phyloP scores from a whole-genome alignment of 495 filamentous ascomycete species.

The Aspergillus campestris region DNA sequence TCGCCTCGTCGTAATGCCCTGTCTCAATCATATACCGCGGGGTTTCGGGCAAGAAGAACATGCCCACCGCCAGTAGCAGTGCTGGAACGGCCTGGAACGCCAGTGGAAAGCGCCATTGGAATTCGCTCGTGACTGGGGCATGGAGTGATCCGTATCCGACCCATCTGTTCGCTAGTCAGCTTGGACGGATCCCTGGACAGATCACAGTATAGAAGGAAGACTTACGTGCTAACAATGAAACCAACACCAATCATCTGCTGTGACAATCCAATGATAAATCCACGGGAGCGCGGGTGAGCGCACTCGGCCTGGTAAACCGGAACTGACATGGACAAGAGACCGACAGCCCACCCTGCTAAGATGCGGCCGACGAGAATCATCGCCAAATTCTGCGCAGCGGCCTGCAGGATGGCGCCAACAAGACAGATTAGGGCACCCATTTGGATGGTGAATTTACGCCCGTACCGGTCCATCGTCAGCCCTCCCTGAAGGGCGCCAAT shows the following conservation, averaged over 20 bases:
- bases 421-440: constrained; percentile 47
- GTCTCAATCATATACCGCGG: constrained; percentile 48
- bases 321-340: constrained; percentile 49
- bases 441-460: constrained; percentile 48
- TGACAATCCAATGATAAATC: constrained; percentile 48
- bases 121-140: constrained; percentile 28
- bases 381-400: constrained; percentile 40
- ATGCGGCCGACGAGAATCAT: constrained; percentile 57
- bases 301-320: constrained; percentile 52
- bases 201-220: neutral
- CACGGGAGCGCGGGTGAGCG: constrained; percentile 43
- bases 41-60: constrained; percentile 48
- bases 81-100: constrained; percentile 45
- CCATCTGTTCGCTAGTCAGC: constrained; percentile 30
- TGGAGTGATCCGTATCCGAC: constrained; percentile 47
- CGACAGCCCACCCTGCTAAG: constrained; percentile 53
- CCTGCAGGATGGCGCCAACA: constrained; percentile 48
- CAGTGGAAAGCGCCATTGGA: constrained; percentile 50
- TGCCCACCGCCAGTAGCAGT: constrained; percentile 32
- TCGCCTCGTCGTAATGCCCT: constrained; percentile 35
- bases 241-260: constrained; percentile 54
- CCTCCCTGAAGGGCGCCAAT: constrained; percentile 30
- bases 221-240: constrained; percentile 43
- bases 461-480: constrained; percentile 34
- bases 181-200: neutral